phyloP scores from a whole-genome alignment of 441 rosid genomes.

The Gossypium aridum region DNA sequence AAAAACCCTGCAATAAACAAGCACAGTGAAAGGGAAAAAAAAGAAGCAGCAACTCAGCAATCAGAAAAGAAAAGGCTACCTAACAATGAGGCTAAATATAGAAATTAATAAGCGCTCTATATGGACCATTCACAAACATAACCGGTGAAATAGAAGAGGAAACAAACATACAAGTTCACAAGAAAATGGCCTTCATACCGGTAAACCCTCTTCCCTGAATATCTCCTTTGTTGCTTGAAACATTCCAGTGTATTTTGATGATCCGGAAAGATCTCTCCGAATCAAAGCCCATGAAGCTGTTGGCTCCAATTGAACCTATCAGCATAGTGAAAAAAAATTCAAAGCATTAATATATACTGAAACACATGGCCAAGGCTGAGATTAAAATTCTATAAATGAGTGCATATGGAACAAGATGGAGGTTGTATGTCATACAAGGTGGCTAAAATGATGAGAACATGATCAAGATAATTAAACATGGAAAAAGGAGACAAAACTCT shows the following conservation, averaged over 20 bases:
- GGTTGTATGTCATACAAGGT: not conserved
- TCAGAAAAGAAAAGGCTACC: not conserved
- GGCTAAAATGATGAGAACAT: not conserved
- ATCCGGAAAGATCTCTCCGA: slow-evolving; percentile 32
- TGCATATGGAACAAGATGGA: not conserved
- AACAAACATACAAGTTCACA: not conserved
- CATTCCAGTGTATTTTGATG: slow-evolving; percentile 87
- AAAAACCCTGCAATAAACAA: slow-evolving; percentile 65
- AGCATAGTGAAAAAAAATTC: not conserved
- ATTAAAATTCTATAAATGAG: not conserved
- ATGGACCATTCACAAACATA: slow-evolving; percentile 4
- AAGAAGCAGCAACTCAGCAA: not conserved
- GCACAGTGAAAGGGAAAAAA: slow-evolving; percentile 12
- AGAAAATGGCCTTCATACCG: slow-evolving; percentile 39
- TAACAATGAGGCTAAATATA: not conserved
- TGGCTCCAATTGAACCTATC: slow-evolving; percentile 94
- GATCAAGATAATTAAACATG: not conserved
- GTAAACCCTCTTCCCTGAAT: slow-evolving; percentile 83
- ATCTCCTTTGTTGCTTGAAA: slow-evolving; percentile 85
- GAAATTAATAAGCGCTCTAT: not conserved
- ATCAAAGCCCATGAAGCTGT: slow-evolving; percentile 69
- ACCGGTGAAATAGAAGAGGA: not conserved
- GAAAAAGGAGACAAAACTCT: not conserved
- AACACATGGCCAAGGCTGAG: not conserved
- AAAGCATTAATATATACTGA: not conserved